Evolutionary conservation across 768 basidiomycete genomes (phyloP).

Genomic region (Suillus sp.): DNA sequence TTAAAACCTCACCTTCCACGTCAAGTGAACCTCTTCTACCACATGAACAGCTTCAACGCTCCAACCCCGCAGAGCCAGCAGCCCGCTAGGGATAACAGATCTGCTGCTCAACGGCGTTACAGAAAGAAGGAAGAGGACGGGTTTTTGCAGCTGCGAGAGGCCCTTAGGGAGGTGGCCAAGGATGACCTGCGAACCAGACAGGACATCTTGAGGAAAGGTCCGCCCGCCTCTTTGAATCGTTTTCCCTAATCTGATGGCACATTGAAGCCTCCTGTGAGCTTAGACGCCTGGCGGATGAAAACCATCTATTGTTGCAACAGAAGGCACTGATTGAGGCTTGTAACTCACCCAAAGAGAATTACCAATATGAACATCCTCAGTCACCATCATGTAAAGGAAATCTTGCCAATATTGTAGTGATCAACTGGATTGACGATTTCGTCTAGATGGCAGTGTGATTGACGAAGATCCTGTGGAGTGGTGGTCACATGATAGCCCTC

Average conservation of each 20-base stretch:
- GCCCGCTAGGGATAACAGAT: not conserved
- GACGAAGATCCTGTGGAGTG: constrained; percentile 1
- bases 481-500: not conserved
- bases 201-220: constrained; percentile 5
- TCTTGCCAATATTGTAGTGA: not conserved
- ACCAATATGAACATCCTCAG: not conserved
- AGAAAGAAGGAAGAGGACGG: constrained; percentile 6
- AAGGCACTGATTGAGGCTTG: not conserved
- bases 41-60: not conserved
- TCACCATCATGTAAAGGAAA: not conserved
- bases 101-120: constrained; percentile 5
- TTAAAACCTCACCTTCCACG: not conserved
- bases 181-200: constrained; percentile 2
- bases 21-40: too few species aligned
- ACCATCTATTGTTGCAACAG: not conserved
- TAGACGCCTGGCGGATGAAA: constrained; percentile 8
- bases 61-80: not conserved
- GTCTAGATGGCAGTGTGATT: not conserved
- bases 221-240: not conserved
- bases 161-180: not conserved
- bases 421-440: too few species aligned
- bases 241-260: not conserved
- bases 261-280: constrained; percentile 4
- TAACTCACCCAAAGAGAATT: not conserved
- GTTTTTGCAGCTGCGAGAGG: not conserved